Evolutionary conservation across 441 rosid species (phyloP), one percentile per base, ranked within the genome.

Genomic region (Biscutella laevigata): DNA sequence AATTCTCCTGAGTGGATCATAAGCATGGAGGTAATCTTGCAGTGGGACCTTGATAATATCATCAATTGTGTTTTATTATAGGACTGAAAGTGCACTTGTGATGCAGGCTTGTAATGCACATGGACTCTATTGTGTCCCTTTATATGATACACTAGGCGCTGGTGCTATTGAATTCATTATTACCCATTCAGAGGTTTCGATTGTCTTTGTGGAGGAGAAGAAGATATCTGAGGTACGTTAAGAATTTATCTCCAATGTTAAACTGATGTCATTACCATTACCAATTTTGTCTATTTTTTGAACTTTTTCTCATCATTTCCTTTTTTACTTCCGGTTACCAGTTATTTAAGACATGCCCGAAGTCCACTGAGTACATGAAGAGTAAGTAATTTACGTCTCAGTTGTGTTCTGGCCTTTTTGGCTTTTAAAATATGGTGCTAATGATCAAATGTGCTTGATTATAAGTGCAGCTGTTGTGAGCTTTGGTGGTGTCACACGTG

Each of bases 61-160:
- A 22, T 42, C 15, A 5, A 17, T 36, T 35, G 1, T 28, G 37
- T 46, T 58, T 46, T 17, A 30, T 3, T 27, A 26, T 12, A 27
- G 15, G 26, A 37, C 34, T 47, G 5, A 43, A 33, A 1, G n/a
- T 64, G 40, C 28, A 5, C 7, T 17, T 46, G 48, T 70, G 54
- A 57, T 74, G 76, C 91, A 89, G 97, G 97, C 97, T 9, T 89
- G 97, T 78, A 89, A 86, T 68, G 95, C 97, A 51, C 90, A 82
- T 66, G 92, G 90, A 48, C 82, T 86, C 54, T 78, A 71, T 49
- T 89, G 97, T 56, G 97, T 89, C 41, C 97, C 97, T 40, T 61
- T 89, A 24, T 89, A 89, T 56, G 97, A 89, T 66, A 89, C 95
- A 62, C 61, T 89, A 72, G 97, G 97, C 54, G 94, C 94, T 53